Base-by-base conservation (phyloP, 805 yeast genomes). In the Naumovozyma dairenensis region DNA sequence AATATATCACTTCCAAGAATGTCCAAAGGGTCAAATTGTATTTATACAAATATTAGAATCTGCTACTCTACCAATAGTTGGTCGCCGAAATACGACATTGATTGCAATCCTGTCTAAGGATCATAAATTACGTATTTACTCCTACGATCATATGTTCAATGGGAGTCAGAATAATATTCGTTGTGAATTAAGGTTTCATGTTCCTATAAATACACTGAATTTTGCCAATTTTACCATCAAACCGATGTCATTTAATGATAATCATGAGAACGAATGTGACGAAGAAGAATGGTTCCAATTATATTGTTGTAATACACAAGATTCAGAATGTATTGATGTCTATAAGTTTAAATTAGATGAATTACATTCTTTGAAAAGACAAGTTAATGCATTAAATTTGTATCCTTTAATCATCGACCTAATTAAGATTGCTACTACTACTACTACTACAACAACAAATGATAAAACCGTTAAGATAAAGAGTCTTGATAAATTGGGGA, bases 181-280 rank as follows among this genome's bases (percentile, higher is more conserved):
- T 31, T 17, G 21, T 6, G 21, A 15, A 4, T 18, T 28, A 20
- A 28, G 42, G 7, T 51, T 48, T 36, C 48, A 45, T 21, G 49
- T 52, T 25, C 57, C 57, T 6, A 48, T 57, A 4, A 57, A 57
- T 34, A 57, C 60, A 2, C 32, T 55, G 25, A 57, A 53, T 31
- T 57, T 57, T 38, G 52, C 60, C 0, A 55, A 57, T 33, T 47
- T 52, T 21, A 29, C 39, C 4, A 28, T 54, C 2, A 15, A 16
- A 3, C 32, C 36, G 9, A 7, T 36, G 4, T n/a, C n/a, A n/a
- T n/a, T n/a, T n/a, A n/a, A n/a, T n/a, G n/a, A n/a, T n/a, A n/a
- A n/a, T n/a, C n/a, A n/a, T n/a, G n/a, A n/a, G n/a, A n/a, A n/a
- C n/a, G n/a, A n/a, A n/a, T n/a, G n/a, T n/a, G n/a, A n/a, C n/a